Evolutionary conservation across 441 rosid species (phyloP).

Genomic region (Eutrema salsugineum): DNA sequence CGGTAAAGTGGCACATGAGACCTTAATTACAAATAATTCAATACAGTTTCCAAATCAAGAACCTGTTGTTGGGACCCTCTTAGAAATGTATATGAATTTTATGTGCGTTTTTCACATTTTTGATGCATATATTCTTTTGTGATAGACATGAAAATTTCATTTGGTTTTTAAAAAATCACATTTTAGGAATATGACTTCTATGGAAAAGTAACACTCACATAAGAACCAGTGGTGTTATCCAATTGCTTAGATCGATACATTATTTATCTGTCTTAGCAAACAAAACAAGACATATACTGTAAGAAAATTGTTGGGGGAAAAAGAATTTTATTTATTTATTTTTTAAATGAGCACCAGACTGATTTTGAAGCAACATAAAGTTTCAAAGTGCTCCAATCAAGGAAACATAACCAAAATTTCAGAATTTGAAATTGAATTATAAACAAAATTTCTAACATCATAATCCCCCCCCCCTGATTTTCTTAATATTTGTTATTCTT

Average conservation of each 20-base stretch:
- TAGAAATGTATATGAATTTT: not conserved
- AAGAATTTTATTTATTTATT: not conserved
- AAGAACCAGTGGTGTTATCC: not conserved
- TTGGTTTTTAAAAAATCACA: slow-evolving; percentile 6
- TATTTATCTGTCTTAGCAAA: not conserved
- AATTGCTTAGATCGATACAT: not conserved
- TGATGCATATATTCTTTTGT: not conserved
- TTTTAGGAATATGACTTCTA: slow-evolving; percentile 12
- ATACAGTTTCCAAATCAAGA: slow-evolving; percentile 22
- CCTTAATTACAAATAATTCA: not conserved
- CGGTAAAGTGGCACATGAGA: not conserved
- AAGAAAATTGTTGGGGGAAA: not conserved
- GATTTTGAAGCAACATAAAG: slow-evolving; percentile 1
- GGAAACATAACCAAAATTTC: not conserved
- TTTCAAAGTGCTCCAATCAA: slow-evolving; percentile 8
- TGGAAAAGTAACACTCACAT: slow-evolving; percentile 5
- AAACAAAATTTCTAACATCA: too few species aligned
- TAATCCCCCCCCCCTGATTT: too few species aligned
- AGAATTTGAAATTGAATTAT: too few species aligned
- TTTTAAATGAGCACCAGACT: not conserved
- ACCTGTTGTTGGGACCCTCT: slow-evolving; percentile 26
- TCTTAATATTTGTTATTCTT: not conserved
- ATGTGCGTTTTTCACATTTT: not conserved
- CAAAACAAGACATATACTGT: not conserved
- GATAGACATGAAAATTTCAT: slow-evolving; percentile 10